Evolutionary conservation across 2,329 filamentous ascomycete species (phyloP), one percentile per base, ranked within the genome.

Genomic region (Fusarium napiforme): DNA sequence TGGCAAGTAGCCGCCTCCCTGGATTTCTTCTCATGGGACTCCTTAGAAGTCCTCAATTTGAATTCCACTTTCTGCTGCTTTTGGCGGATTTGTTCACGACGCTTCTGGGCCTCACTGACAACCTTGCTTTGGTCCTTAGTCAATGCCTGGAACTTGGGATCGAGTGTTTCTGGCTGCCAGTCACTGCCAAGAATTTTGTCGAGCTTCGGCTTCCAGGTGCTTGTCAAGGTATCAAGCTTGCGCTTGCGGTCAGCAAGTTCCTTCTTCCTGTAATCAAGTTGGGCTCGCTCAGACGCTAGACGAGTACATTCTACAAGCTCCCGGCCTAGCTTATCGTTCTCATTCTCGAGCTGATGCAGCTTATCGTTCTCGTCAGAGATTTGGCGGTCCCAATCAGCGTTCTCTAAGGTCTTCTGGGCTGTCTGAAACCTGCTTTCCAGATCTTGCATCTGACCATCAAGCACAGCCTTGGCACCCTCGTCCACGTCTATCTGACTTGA

Each of bases 261-360:
- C 75, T 95, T 95, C 78, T 93, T 95, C 39, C 95, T 87, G 75
- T 93, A 91, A 64, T 97, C 93, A 16, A 99, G 87, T 76, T 93
- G 92, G 18, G 96, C 96, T 42, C 95, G 89, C 71, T 97, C 95
- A 8, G 92, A 91, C 10, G 95, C 94, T 64, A 93, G 89, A 64
- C 92, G 91, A 5, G 93, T 97, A 66, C 92, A 94, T 77, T 97
- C 93, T 14, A 95, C 88, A 40, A 98, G 88, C 79, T 98, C 96
- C n/a, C 88, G 85, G 49, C 92, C 92, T 34, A 98, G 86, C 74
- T 87, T 90, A 40, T 93, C 90, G 67, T 89, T 92, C 76, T 93
- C 90, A 26, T 88, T 90, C 77, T 98, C 94, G 4, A 97, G 83
- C 47, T 88, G 86, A 69, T 89, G 89, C 16, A 97, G 85, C 71